Evolutionary conservation across 306 rosid genomes (phyloP).

Genomic region (Sechiopsis laciniata): DNA sequence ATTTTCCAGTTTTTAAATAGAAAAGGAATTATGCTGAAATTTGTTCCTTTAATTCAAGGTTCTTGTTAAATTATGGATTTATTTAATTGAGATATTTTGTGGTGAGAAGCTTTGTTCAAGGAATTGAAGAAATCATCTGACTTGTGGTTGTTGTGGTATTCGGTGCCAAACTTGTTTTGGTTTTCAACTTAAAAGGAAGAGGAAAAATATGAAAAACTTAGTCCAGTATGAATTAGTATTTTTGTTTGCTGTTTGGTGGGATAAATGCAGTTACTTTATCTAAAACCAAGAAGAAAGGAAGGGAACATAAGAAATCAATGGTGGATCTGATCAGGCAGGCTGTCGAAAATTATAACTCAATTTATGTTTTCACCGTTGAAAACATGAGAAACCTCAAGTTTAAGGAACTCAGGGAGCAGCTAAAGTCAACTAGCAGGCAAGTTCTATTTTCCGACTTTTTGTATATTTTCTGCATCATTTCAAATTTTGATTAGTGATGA

Average conservation of each 20-base stretch:
- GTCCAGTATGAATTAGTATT: neutral
- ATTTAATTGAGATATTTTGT: neutral
- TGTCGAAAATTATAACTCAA: constrained; percentile 53
- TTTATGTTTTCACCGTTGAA: constrained; percentile 71
- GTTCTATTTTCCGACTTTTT: neutral
- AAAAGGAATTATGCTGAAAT: no score
- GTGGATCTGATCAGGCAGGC: constrained; percentile 59
- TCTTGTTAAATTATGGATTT: neutral
- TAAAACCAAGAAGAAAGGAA: constrained; percentile 87
- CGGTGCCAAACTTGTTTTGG: neutral
- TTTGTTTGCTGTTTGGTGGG: constrained; percentile 5
- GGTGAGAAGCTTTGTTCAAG: neutral
- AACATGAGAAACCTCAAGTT: constrained; percentile 90
- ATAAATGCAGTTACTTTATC: constrained; percentile 69
- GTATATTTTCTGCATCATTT: neutral
- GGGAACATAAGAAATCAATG: constrained; percentile 66
- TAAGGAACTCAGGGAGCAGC: constrained; percentile 78
- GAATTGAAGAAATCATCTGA: neutral
- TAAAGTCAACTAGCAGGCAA: constrained; percentile 65
- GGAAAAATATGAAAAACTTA: neutral
- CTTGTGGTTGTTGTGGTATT: neutral
- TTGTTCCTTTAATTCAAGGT: neutral
- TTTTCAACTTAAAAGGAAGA: neutral
- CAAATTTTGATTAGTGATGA: neutral
- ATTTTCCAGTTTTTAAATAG: no score